Evolutionary conservation across 306 rosid species (phyloP).

Genomic region (Rosa lucieae): DNA sequence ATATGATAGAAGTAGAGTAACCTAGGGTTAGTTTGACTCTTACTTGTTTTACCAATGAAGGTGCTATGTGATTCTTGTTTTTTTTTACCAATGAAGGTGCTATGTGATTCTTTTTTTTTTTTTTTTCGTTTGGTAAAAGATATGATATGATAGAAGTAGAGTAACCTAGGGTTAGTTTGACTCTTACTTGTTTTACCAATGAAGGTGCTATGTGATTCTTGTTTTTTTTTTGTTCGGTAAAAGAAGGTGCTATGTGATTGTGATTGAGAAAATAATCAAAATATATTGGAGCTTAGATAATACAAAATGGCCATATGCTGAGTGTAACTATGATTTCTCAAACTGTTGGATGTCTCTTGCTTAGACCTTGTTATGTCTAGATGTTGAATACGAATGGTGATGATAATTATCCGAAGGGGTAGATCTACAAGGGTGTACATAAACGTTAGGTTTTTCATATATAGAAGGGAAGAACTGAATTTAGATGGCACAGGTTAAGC

Average conservation of each 20-base stretch:
- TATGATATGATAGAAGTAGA: neutral
- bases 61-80: no score
- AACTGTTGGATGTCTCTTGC: neutral
- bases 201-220: no score
- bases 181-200: neutral
- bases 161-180: neutral
- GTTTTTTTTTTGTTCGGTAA: no score
- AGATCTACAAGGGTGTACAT: neutral
- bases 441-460: neutral
- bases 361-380: neutral
- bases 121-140: neutral
- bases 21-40: constrained; percentile 1
- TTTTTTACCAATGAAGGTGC: neutral
- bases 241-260: neutral
- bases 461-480: neutral
- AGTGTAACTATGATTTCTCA: neutral
- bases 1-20: neutral
- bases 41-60: neutral
- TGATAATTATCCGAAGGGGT: no score
- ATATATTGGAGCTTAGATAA: neutral
- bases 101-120: neutral
- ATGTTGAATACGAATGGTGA: neutral
- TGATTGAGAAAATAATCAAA: neutral
- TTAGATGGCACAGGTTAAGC: neutral
- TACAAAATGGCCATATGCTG: neutral